A percentile compares a stretch with the other conserved stretches of the same genome.
Conservation (phyloP, 2,329 filamentous ascomycete species). For the Myriosclerotinia duriaeana region DNA sequence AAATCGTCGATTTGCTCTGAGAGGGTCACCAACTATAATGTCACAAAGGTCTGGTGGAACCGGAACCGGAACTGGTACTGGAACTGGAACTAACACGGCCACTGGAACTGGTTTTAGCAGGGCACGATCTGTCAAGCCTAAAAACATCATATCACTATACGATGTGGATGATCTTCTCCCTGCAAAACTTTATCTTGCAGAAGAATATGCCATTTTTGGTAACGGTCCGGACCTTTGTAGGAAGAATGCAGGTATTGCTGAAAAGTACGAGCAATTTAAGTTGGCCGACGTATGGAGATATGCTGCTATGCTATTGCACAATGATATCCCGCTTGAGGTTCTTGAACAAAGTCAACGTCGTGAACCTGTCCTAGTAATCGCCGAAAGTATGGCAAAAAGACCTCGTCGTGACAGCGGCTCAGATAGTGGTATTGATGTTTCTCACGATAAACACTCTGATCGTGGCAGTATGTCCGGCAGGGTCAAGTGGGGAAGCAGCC, state of each 20-base stretch:
- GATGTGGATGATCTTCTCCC: slow-evolving; percentile 71
- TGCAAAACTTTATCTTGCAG: slow-evolving; percentile 72
- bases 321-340: slow-evolving; percentile 70
- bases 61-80: slow-evolving; percentile 38
- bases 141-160: slow-evolving; percentile 73
- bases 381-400: slow-evolving; percentile 56
- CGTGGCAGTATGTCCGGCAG: slow-evolving; percentile 51
- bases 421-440: slow-evolving; percentile 50
- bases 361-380: slow-evolving; percentile 62
- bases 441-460: slow-evolving; percentile 42
- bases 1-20: slow-evolving; percentile 32
- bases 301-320: slow-evolving; percentile 71
- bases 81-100: slow-evolving; percentile 58
- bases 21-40: slow-evolving; percentile 38
- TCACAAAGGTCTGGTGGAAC: slow-evolving; percentile 39
- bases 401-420: slow-evolving; percentile 44
- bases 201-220: slow-evolving; percentile 80
- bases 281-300: slow-evolving; percentile 83
- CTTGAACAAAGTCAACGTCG: slow-evolving; percentile 54
- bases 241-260: slow-evolving; percentile 78
- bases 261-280: slow-evolving; percentile 67
- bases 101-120: slow-evolving; percentile 43
- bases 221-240: slow-evolving; percentile 77
- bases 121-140: slow-evolving; percentile 45
- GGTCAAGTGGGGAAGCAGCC: slow-evolving; percentile 68